A percentile compares a stretch with the other conserved stretches of the same genome.
These are phyloP conservation scores for Arthrobotrys entomopaga DNA, from an alignment of 2,329 filamentous ascomycete genomes.

Conservation along the genomic window DNA sequence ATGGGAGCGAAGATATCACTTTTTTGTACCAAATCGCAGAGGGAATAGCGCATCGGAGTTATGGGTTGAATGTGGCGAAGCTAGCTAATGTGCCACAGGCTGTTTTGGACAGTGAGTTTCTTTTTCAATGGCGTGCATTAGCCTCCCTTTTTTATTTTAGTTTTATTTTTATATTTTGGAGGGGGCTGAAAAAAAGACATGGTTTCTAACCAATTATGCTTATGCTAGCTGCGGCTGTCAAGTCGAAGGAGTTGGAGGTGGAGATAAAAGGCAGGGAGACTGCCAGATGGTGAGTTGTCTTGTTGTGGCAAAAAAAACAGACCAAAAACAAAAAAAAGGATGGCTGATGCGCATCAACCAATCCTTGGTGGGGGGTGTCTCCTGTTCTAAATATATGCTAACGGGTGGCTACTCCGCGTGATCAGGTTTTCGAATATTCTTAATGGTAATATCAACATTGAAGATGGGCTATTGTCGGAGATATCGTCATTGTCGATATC, in stretches of 20 bases:
- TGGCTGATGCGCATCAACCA: slow-evolving; percentile 32
- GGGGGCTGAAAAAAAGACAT: slow-evolving; percentile 9
- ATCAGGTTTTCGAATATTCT: slow-evolving; percentile 48
- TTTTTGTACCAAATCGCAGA: slow-evolving; percentile 93
- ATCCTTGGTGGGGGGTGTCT: not conserved
- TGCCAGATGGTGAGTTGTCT: slow-evolving; percentile 45
- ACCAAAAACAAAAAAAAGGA: not conserved
- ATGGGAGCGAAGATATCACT: slow-evolving; percentile 75
- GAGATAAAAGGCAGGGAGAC: slow-evolving; percentile 66
- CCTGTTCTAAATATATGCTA: slow-evolving; percentile 45
- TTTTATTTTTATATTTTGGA: slow-evolving; percentile 6
- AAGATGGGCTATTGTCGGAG: slow-evolving; percentile 42
- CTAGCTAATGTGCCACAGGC: slow-evolving; percentile 81
- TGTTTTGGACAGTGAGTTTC: slow-evolving; percentile 70
- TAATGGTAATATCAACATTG: slow-evolving; percentile 42
- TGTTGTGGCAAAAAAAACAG: slow-evolving; percentile 22
- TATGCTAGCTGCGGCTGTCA: slow-evolving; percentile 71
- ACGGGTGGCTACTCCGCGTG: slow-evolving; percentile 25
- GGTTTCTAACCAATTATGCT: slow-evolving; percentile 33
- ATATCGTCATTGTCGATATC: slow-evolving; percentile 53
- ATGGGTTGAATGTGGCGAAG: slow-evolving; percentile 90
- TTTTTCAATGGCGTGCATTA: no score
- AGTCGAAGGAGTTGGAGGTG: slow-evolving; percentile 82
- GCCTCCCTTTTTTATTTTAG: no score
- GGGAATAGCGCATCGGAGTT: slow-evolving; percentile 91